These are phyloP conservation scores for Stentor roeselii DNA, from an alignment of 73 alveolate species.

Conservation along the genomic window DNA sequence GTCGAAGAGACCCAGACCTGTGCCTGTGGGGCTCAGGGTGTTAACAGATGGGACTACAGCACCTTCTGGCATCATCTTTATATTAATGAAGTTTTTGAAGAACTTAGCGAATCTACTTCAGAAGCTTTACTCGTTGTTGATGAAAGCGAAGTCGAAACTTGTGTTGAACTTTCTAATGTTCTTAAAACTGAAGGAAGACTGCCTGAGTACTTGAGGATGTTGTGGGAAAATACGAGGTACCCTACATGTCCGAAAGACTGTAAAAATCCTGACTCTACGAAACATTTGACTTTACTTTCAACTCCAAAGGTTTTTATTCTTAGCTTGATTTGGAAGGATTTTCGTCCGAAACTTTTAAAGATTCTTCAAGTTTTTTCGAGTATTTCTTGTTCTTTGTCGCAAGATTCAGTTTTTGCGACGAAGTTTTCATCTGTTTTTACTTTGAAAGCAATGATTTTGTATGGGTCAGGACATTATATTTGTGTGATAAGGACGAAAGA, in stretches of 20 bases:
- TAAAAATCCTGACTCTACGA: neutral
- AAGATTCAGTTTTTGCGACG: neutral
- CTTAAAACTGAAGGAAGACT: neutral
- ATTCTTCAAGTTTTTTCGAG: neutral
- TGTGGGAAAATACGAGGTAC: neutral
- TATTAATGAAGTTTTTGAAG: conserved; percentile 2
- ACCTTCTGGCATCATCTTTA: conserved; percentile 14
- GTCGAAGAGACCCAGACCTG: conserved; percentile 4
- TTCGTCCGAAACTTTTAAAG: neutral
- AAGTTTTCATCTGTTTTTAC: neutral
- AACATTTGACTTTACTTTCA: neutral
- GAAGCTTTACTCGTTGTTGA: neutral
- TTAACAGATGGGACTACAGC: conserved; percentile 5
- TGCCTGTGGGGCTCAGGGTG: neutral
- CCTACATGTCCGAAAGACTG: neutral
- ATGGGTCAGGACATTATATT: conserved; percentile 20
- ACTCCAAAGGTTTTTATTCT: neutral
- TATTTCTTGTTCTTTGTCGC: neutral
- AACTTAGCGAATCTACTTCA: neutral
- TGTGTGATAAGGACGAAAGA: neutral
- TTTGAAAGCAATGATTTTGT: neutral
- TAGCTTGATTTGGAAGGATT: neutral
- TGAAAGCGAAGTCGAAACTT: neutral
- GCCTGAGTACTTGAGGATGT: neutral
- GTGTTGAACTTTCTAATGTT: neutral